A percentile compares a stretch with the other conserved stretches of the same genome.
Evolutionary conservation across 2,329 filamentous ascomycete species (phyloP).

Genomic region (Hypoxylon sp.): DNA sequence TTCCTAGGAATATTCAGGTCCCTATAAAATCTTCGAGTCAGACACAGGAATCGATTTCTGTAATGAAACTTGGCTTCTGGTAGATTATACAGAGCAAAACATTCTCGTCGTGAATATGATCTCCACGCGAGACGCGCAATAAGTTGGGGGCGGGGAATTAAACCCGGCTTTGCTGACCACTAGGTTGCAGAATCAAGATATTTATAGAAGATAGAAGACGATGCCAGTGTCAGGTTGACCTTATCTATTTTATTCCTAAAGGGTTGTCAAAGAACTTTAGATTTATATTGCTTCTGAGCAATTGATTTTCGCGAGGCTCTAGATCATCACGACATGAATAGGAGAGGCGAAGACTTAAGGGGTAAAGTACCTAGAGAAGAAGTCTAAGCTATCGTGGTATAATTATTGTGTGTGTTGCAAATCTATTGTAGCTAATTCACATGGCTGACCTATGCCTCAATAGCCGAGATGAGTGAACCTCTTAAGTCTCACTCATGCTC

Average conservation of each 20-base stretch:
- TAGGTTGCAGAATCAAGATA: slow-evolving; percentile 6
- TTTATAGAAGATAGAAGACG: slow-evolving; percentile 11
- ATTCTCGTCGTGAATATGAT: not conserved
- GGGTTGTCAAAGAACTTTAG: not conserved
- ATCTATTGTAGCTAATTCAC: not conserved
- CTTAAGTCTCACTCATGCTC: not conserved
- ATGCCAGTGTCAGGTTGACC: not conserved
- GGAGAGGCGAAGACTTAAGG: not conserved
- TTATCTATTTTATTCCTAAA: not conserved
- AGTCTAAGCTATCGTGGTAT: not conserved
- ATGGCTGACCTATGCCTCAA: not conserved
- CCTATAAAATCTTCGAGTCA: not conserved
- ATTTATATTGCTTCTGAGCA: not conserved
- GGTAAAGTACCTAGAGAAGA: not conserved
- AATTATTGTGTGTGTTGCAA: not conserved
- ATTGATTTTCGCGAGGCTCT: not conserved
- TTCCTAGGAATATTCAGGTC: not conserved
- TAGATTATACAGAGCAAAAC: too few species aligned
- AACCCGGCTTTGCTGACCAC: slow-evolving; percentile 15
- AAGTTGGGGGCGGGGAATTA: slow-evolving; percentile 5
- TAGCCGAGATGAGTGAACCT: not conserved
- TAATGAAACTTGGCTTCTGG: not conserved
- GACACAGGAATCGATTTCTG: not conserved
- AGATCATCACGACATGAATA: not conserved
- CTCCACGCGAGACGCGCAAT: not conserved